Evolutionary conservation across 305 asterid genomes (phyloP).

Genomic region (Plantago coronopus): DNA sequence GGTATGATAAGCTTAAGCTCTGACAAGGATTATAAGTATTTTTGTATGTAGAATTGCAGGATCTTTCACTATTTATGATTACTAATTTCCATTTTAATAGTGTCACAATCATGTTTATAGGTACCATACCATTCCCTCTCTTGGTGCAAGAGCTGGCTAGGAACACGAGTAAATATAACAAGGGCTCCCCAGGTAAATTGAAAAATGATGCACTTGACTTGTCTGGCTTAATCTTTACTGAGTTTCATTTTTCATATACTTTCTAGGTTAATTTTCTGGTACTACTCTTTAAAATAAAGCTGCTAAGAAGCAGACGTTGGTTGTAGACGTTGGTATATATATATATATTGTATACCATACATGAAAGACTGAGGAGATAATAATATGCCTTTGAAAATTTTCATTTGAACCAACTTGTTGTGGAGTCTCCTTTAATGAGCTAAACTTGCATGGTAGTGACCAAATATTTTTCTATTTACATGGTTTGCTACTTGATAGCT

Average conservation of each 20-base stretch:
- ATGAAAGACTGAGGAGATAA: neutral
- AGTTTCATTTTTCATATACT: neutral
- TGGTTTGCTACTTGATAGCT: neutral
- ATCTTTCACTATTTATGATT: constrained; percentile 7
- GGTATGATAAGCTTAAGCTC: constrained; percentile 48
- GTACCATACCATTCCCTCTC: constrained; percentile 98
- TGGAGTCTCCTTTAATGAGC: neutral
- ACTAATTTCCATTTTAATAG: constrained; percentile 21
- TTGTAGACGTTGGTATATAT: neutral
- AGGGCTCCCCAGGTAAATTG: constrained; percentile 91
- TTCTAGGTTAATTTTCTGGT: neutral
- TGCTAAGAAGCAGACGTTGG: neutral
- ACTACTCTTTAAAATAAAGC: neutral
- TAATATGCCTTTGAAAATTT: too few relatives aligned
- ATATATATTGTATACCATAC: neutral
- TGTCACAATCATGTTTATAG: constrained; percentile 37
- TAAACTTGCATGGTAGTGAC: too few relatives aligned
- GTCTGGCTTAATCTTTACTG: neutral
- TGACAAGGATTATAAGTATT: constrained; percentile 14
- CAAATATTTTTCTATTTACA: too few relatives aligned
- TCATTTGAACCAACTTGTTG: too few relatives aligned
- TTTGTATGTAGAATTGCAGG: constrained; percentile 18
- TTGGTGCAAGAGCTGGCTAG: constrained; percentile 99
- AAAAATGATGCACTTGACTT: neutral
- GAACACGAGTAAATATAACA: constrained; percentile 86